Percentiles rank a stretch among this genome's conserved stretches.
Conservation (phyloP, 495 filamentous ascomycete genomes). For the Neurospora sp. region DNA sequence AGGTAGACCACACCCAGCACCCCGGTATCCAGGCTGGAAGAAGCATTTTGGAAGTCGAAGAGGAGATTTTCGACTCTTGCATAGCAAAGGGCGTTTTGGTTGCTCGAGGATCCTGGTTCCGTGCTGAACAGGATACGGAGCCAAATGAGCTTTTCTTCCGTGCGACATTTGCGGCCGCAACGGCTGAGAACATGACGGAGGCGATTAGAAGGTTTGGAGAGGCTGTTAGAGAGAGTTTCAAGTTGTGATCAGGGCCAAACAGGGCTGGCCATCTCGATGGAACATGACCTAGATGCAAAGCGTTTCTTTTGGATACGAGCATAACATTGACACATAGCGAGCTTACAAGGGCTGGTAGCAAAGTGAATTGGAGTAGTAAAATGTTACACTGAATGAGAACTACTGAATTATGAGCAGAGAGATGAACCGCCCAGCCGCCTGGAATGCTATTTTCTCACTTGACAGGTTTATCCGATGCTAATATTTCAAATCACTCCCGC, state of each 20-base stretch:
- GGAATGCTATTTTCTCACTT: not conserved
- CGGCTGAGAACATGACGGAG: constrained; percentile 61
- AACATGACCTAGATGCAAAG: not conserved
- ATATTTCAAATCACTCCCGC: constrained; percentile 3
- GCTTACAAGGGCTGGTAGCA: not conserved
- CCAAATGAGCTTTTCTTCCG: constrained; percentile 65
- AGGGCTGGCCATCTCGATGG: not conserved
- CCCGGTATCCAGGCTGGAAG: constrained; percentile 45
- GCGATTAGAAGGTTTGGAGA: constrained; percentile 68
- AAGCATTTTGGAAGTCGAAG: constrained; percentile 61
- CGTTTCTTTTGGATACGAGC: not conserved
- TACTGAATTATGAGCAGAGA: not conserved
- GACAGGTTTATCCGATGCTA: not conserved
- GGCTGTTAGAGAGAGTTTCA: constrained; percentile 58
- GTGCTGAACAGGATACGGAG: constrained; percentile 41
- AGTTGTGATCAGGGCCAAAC: constrained; percentile 11
- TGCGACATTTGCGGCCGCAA: constrained; percentile 77
- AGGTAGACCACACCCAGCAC: constrained; percentile 65
- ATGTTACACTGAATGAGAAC: not conserved
- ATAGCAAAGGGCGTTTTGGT: constrained; percentile 65
- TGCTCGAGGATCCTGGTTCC: constrained; percentile 83
- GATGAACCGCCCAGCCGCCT: not conserved
- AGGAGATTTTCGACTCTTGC: constrained; percentile 67
- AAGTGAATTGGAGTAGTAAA: not conserved
- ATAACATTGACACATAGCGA: not conserved